Conservation (phyloP, 139 green algal species). For the Chlorella vulgaris region DNA sequence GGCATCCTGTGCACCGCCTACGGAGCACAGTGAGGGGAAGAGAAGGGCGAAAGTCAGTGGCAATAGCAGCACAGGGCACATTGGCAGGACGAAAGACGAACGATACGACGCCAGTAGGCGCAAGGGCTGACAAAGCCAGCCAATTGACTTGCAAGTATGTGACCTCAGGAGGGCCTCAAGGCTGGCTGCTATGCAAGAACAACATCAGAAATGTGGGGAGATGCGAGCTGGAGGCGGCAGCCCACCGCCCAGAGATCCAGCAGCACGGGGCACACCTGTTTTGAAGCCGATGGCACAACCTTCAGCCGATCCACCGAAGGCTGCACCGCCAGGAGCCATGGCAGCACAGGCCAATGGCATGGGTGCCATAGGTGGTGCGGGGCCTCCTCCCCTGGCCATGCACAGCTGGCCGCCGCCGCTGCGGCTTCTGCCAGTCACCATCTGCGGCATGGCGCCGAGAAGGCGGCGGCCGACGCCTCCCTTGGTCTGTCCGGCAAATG, state of each 20-base stretch:
- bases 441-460: background rate
- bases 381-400: no score
- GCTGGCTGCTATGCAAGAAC: no score
- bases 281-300: background rate
- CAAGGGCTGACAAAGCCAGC: background rate
- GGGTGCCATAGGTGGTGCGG: no score
- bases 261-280: background rate
- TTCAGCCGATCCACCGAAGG: background rate
- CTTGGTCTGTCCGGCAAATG: no score
- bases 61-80: no score
- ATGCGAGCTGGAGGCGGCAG: no score
- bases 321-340: background rate
- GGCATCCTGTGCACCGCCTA: slow-evolving; percentile 22
- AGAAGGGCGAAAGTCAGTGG: no score
- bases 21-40: background rate
- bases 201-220: no score
- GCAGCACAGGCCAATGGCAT: background rate
- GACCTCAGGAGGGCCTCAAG: background rate
- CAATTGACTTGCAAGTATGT: background rate
- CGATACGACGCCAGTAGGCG: no score
- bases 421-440: background rate
- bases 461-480: no score
- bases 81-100: no score
- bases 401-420: no score
- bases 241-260: background rate